Conservation (phyloP, 768 basidiomycete species). For the Boletus rubescentipes region DNA sequence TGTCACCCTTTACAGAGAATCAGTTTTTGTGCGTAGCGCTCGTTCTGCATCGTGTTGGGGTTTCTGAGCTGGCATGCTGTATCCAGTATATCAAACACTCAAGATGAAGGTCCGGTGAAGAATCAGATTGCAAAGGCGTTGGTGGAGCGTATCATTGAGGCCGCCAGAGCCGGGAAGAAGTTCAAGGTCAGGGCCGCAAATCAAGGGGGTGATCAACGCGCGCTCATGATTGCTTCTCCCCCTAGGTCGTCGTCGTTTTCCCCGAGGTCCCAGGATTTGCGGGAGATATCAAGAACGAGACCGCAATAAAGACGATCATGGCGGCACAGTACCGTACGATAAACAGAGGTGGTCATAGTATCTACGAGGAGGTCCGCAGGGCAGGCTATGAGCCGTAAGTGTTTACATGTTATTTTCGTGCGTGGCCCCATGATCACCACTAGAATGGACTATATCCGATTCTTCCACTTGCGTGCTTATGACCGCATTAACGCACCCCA, state of each 20-base stretch:
- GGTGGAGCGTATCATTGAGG: conserved; percentile 81
- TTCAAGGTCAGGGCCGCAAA: conserved; percentile 58
- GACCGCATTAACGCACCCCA: conserved; percentile 84
- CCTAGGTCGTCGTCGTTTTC: conserved; percentile 79
- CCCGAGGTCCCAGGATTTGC: conserved; percentile 93
- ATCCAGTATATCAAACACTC: conserved; percentile 74
- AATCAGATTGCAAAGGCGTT: conserved; percentile 86
- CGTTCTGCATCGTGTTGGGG: neutral
- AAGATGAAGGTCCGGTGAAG: conserved; percentile 60
- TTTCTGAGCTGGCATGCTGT: conserved; percentile 6
- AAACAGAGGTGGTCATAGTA: conserved; percentile 84
- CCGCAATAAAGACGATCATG: conserved; percentile 77
- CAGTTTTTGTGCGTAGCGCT: conserved; percentile 74
- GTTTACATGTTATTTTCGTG: neutral
- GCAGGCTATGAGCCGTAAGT: conserved; percentile 79
- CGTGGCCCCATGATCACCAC: neutral
- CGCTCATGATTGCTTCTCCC: neutral
- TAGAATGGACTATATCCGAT: conserved; percentile 82
- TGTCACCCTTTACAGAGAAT: conserved; percentile 49
- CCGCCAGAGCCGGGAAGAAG: conserved; percentile 63
- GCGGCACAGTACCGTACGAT: conserved; percentile 87
- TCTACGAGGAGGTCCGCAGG: conserved; percentile 78
- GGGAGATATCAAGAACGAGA: conserved; percentile 71
- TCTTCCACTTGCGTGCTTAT: conserved; percentile 91
- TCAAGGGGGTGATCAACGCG: neutral